Conservation (phyloP, 2,329 filamentous ascomycete species). For the Colletotrichum melonis region DNA sequence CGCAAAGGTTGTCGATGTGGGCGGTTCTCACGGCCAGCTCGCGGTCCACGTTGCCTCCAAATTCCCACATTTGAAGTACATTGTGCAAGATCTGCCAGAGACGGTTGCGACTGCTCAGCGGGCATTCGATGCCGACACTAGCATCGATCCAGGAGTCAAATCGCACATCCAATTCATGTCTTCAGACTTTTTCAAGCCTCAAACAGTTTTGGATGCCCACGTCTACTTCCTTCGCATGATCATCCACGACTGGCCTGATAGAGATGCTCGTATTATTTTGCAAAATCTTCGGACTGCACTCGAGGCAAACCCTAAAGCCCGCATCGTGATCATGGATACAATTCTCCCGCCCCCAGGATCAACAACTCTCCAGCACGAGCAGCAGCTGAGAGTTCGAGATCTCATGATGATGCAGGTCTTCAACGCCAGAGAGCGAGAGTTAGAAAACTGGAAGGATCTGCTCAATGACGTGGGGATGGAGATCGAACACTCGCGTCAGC, state of each 20-base stretch:
- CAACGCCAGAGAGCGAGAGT: slow-evolving; percentile 58
- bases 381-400: slow-evolving; percentile 44
- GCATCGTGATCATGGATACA: slow-evolving; percentile 32
- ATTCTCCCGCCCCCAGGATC: slow-evolving; percentile 51
- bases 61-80: slow-evolving; percentile 11
- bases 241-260: slow-evolving; percentile 66
- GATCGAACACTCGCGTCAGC: background rate
- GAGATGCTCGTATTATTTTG: slow-evolving; percentile 51
- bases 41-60: slow-evolving; percentile 11
- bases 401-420: slow-evolving; percentile 61
- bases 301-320: background rate
- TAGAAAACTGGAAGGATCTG: slow-evolving; percentile 55
- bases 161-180: slow-evolving; percentile 47
- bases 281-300: slow-evolving; percentile 54
- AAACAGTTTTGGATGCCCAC: slow-evolving; percentile 52
- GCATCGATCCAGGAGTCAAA: slow-evolving; percentile 33
- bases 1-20: slow-evolving; percentile 29
- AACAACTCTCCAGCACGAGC: slow-evolving; percentile 38
- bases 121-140: background rate
- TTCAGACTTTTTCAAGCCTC: slow-evolving; percentile 52
- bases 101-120: slow-evolving; percentile 2
- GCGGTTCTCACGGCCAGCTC: slow-evolving; percentile 25
- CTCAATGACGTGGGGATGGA: slow-evolving; percentile 45
- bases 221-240: slow-evolving; percentile 65
- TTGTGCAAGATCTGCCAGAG: slow-evolving; percentile 29